Base-by-base conservation (phyloP, 1,139 yeast species). In the Geotrichum carabidarum region DNA sequence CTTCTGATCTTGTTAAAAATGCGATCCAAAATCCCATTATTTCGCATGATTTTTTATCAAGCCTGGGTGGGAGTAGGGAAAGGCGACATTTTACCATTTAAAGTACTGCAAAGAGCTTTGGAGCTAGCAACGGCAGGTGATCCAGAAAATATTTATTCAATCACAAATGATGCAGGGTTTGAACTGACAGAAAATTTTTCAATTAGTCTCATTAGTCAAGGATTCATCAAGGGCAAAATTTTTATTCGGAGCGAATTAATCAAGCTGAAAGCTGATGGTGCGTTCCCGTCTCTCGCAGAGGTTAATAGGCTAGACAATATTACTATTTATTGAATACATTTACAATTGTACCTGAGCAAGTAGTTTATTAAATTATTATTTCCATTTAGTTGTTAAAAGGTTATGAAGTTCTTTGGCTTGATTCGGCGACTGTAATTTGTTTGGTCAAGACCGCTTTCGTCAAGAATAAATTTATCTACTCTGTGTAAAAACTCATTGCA, bases 161-260 rank as follows among this genome's bases (percentile, higher is more conserved):
- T 12, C 15, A 18, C 46, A 27, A 38, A 54, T 44, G 50, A 57
- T 8, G 62, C 61, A 46, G 62, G 57, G 22, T 59, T 58, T 47
- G 57, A 62, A 8, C 62, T 62, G 11, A 63, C 70, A 1, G 78
- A 74, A 54, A 63, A 67, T 37, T 58, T 72, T 7, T 68, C 70
- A 47, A 65, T 69, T 8, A 62, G 69, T 44, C 63, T 74, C 41
- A 68, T 72, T 11, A 65, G 68, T 43, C 68, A 65, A 42, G 74
- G 73, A 9, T 64, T 63, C 53, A 62, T 74, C 55, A 69, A 63
- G 54, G 77, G 71, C 7, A 69, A 71, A 31, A 60, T 73, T 12
- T 64, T 65, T 51, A 57, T 69, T 2, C 59, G 71, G 9, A 60
- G 58, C 34, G 60, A 60, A 45, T 48, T 64, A 6, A 55, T 69